Evolutionary conservation across 345 rosid genomes (phyloP).

Genomic region (Raphanus raphanistrum): DNA sequence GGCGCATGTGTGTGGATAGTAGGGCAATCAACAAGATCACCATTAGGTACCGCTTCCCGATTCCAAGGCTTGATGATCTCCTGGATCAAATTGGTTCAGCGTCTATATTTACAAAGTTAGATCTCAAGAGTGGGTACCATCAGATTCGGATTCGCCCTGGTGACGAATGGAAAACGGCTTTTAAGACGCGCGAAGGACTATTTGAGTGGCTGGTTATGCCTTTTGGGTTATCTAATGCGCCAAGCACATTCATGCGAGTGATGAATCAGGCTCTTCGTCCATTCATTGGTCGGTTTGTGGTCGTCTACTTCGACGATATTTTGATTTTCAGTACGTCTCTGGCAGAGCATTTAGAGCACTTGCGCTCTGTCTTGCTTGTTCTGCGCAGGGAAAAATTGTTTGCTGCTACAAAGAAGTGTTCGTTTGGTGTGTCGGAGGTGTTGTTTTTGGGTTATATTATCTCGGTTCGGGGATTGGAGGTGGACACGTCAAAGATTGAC

Average conservation of each 20-base stretch:
- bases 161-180: no score
- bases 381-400: background rate
- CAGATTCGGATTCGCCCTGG: background rate
- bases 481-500: background rate
- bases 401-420: background rate
- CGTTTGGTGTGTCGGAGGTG: background rate
- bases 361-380: background rate
- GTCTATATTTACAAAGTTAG: background rate
- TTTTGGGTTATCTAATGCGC: no score
- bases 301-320: no score
- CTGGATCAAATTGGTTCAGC: background rate
- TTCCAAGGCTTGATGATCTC: background rate
- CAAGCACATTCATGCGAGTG: no score
- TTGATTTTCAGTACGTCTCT: no score
- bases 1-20: background rate
- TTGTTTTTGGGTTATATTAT: background rate
- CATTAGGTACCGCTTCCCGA: background rate
- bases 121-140: background rate
- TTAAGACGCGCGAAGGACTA: no score
- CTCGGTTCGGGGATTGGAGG: background rate
- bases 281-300: no score
- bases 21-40: background rate
- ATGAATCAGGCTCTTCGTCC: no score
- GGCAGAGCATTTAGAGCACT: background rate
- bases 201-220: no score